Percentiles rank a stretch among this genome's conserved stretches.
phyloP scores from a whole-genome alignment of 352 stramenopile genomes.

The Globisporangium spinosum region DNA sequence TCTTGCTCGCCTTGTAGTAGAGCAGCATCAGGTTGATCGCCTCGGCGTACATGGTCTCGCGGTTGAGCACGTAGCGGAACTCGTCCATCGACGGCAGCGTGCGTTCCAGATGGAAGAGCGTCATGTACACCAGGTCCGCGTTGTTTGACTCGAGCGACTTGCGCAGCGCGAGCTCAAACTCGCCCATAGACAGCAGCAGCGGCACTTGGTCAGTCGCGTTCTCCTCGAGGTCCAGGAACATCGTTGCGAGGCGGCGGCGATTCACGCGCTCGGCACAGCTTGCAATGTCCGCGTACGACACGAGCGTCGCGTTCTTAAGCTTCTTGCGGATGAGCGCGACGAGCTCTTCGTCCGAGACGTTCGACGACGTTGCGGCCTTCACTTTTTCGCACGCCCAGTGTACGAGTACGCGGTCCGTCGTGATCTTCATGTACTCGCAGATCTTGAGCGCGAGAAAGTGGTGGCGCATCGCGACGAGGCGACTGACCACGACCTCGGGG shows the following conservation, averaged over 20 bases:
- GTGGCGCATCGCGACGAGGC: slow-evolving; percentile 77
- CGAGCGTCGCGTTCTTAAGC: slow-evolving; percentile 74
- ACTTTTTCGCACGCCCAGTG: slow-evolving; percentile 91
- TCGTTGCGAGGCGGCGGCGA: slow-evolving; percentile 80
- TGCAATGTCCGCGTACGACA: slow-evolving; percentile 82
- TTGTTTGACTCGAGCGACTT: slow-evolving; percentile 89
- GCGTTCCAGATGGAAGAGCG: slow-evolving; percentile 83
- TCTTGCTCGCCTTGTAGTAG: slow-evolving; percentile 78
- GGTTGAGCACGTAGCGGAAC: slow-evolving; percentile 71
- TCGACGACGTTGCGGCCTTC: slow-evolving; percentile 43
- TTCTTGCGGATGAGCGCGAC: slow-evolving; percentile 83
- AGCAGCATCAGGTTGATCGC: slow-evolving; percentile 72
- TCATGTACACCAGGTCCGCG: slow-evolving; percentile 88
- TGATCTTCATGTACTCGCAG: slow-evolving; percentile 84
- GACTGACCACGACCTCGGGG: slow-evolving; percentile 82
- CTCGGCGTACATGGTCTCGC: slow-evolving; percentile 66
- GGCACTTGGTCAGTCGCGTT: slow-evolving; percentile 88
- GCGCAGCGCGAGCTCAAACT: slow-evolving; percentile 87
- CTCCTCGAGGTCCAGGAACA: slow-evolving; percentile 87
- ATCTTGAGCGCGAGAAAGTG: slow-evolving; percentile 91
- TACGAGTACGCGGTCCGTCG: slow-evolving; percentile 87
- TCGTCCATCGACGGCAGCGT: slow-evolving; percentile 79
- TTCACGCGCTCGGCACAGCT: slow-evolving; percentile 80
- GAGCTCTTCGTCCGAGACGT: slow-evolving; percentile 75
- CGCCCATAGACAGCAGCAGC: slow-evolving; percentile 87